These are phyloP conservation scores for Furcasterigmium furcatum DNA, from an alignment of 2,329 filamentous ascomycete species.

Conservation along the genomic window DNA sequence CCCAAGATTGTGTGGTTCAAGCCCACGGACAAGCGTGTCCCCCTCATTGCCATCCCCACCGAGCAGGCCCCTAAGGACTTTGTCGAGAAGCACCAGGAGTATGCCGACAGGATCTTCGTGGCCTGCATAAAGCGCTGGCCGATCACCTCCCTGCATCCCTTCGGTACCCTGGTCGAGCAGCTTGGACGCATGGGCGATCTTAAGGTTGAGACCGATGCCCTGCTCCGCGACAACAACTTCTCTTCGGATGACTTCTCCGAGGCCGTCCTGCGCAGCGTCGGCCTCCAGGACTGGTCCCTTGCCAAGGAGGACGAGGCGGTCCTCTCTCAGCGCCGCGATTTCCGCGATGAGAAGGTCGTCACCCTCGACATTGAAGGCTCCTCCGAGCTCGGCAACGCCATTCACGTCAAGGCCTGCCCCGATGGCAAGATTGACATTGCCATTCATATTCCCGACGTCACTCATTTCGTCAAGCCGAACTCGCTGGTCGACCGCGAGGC, in stretches of 20 bases:
- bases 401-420: constrained; percentile 81
- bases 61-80: constrained; percentile 97
- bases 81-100: constrained; percentile 97
- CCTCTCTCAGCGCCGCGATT: constrained; percentile 77
- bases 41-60: constrained; percentile 95
- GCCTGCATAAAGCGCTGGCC: constrained; percentile 99
- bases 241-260: constrained; percentile 96
- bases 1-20: constrained; percentile 99
- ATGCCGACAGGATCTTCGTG: constrained; percentile 96
- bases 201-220: constrained; percentile 95
- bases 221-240: constrained; percentile 98
- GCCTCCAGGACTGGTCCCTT: constrained; percentile 87
- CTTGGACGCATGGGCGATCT: constrained; percentile 96
- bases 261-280: constrained; percentile 88
- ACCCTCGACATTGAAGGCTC: constrained; percentile 89
- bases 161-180: constrained; percentile 95
- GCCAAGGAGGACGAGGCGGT: constrained; percentile 76
- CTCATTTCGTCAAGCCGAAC: constrained; percentile 95
- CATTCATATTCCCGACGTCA: constrained; percentile 90
- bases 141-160: constrained; percentile 98
- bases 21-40: constrained; percentile 97
- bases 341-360: constrained; percentile 83
- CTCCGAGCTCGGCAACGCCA: constrained; percentile 84
- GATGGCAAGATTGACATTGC: constrained; percentile 92
- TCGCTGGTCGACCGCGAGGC: constrained; percentile 95